A percentile compares a stretch with the other conserved stretches of the same genome.
Conservation (phyloP, 805 yeast species). For the Hanseniaspora occidentalis region DNA sequence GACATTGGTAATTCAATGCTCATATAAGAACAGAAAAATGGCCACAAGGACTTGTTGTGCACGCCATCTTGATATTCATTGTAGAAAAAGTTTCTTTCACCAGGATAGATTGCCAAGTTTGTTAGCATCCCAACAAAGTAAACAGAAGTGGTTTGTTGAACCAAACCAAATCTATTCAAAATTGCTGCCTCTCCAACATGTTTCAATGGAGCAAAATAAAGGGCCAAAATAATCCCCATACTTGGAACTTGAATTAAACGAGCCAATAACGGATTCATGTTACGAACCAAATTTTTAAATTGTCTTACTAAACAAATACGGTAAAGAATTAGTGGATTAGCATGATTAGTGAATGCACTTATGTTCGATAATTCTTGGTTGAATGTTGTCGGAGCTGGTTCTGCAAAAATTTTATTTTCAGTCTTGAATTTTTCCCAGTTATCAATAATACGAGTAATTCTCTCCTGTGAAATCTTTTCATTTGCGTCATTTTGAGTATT, state of each 20-base stretch:
- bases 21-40: slow-evolving; percentile 38
- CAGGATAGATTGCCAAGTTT: slow-evolving; percentile 64
- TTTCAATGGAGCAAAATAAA: slow-evolving; percentile 53
- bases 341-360: not conserved
- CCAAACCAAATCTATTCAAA: slow-evolving; percentile 56
- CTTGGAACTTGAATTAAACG: slow-evolving; percentile 53
- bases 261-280: slow-evolving; percentile 48
- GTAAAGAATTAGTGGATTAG: slow-evolving; percentile 24
- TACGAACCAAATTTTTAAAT: slow-evolving; percentile 29
- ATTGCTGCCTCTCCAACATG: slow-evolving; percentile 34
- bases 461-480: slow-evolving; percentile 28
- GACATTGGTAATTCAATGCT: slow-evolving; percentile 22
- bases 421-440: slow-evolving; percentile 24
- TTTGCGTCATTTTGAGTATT: slow-evolving; percentile 32
- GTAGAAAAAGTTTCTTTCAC: slow-evolving; percentile 61
- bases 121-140: slow-evolving; percentile 73
- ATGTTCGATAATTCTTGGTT: no score
- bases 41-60: slow-evolving; percentile 37
- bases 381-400: no score
- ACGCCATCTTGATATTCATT: slow-evolving; percentile 67
- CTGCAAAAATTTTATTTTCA: not conserved
- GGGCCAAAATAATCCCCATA: slow-evolving; percentile 49
- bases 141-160: slow-evolving; percentile 60
- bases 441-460: slow-evolving; percentile 29
- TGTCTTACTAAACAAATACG: slow-evolving; percentile 28